These are phyloP conservation scores for Alternaria sp. DNA, from an alignment of 2,329 filamentous ascomycete genomes.

Conservation along the genomic window DNA sequence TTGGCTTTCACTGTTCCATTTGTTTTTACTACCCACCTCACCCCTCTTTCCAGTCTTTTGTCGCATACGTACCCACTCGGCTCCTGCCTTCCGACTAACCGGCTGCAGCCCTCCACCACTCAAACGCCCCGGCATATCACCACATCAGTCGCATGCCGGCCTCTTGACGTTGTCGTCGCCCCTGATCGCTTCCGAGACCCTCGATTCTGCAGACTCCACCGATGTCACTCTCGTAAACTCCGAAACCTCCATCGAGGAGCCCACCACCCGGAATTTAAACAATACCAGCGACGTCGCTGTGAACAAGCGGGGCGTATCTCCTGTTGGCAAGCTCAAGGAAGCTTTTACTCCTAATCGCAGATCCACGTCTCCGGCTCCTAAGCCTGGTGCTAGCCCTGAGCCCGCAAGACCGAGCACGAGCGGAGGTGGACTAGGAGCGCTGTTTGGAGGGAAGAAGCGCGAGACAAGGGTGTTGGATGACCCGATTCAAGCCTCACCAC, in stretches of 20 bases:
- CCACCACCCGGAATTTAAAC: conserved; percentile 42
- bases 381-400: conserved; percentile 41
- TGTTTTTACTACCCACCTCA: conserved; percentile 17
- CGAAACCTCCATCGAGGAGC: conserved; percentile 37
- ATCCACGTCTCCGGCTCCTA: conserved; percentile 38
- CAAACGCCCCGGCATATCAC: conserved; percentile 53
- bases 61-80: conserved; percentile 21
- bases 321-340: conserved; percentile 74
- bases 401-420: conserved; percentile 56
- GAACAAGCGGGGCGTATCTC: conserved; percentile 70
- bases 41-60: conserved; percentile 25
- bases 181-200: conserved; percentile 52
- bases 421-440: conserved; percentile 51
- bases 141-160: conserved; percentile 60
- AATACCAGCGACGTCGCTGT: conserved; percentile 44
- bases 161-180: conserved; percentile 61
- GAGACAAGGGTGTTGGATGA: conserved; percentile 44
- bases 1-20: conserved; percentile 22
- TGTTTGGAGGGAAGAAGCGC: conserved; percentile 53
- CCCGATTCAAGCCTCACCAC: conserved; percentile 39
- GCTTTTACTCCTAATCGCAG: conserved; percentile 65
- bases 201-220: conserved; percentile 44
- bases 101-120: conserved; percentile 43
- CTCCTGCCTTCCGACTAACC: conserved; percentile 36
- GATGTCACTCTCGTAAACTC: conserved; percentile 45